Base-by-base conservation (phyloP, 495 filamentous ascomycete genomes). In the Annulohypoxylon maeteangense region DNA sequence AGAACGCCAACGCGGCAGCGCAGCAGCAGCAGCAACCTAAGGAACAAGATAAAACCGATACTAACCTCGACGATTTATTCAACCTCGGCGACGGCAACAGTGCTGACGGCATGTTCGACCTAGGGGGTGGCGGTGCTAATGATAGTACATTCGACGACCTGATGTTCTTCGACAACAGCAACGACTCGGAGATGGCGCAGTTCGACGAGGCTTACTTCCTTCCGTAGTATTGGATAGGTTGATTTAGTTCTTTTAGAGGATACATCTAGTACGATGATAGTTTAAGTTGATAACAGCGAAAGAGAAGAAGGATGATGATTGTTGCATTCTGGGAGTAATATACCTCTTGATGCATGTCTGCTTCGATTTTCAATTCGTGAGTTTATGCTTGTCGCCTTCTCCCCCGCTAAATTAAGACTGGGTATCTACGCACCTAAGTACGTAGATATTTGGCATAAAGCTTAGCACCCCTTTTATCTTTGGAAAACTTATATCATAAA, bases 71-170 rank as follows among this genome's bases (percentile, higher is more conserved):
- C 20, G 78, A 78, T 40, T 62, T 83, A 14, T 84, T 82, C 55
- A 79, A 80, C 56, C 60, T 82, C 1, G 77, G 75, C 8, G 62
- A 72, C 20, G 64, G 48, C 0, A 67, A 73, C 50, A 71, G 62
- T 16, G 64, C 25, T 10, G 78, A 79, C 60, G 73, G 51, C 70
- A 81, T 82, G 68, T 79, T 80, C 57, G 81, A 80, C 59, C 44
- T 82, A 0, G 79, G 76, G 38, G 77, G 70, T 0, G 78, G 67
- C 29, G 76, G 73, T 1, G 78, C 63, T 3, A 78, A 81, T 51
- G 78, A 78, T 38, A 81, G 75, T 63, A 80, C 78, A 18, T 83
- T 84, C 57, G 79, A 82, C 45, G 78, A 84, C 67, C n/a, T n/a
- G n/a, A 75, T 79, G 62, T 74, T 84, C 59, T 80, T 79, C 61